Evolutionary conservation across 2,329 filamentous ascomycete genomes (phyloP), one percentile per base, ranked within the genome.

Genomic region (Pestalotiopsis sp.): DNA sequence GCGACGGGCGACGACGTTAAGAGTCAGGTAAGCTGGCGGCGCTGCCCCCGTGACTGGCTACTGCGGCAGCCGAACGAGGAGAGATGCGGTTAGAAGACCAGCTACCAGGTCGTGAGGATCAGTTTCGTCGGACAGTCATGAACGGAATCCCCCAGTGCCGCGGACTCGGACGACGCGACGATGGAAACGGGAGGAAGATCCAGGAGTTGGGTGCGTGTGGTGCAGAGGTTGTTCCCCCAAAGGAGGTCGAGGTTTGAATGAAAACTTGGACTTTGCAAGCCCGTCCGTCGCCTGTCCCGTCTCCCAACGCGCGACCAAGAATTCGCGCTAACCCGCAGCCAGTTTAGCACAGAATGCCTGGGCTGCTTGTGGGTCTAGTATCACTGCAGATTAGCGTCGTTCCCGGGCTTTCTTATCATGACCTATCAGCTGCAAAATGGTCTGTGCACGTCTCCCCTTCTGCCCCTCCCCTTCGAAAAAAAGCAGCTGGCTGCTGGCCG

Each of bases 41-140:
- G 59, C 13, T 61, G 66, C 61, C 62, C 66, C 66, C 61, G 66
- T 67, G 66, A 67, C 61, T 22, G 26, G 24, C 56, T 4, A 35
- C 56, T 26, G 24, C 58, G 13, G 58, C 58, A 35, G 9, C 13
- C 14, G 58, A 35, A 39, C 30, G 30, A 35, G 14, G 58, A 26
- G 17, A 39, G 58, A 61, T 35, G 30, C 14, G 58, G 17, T 61
- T 20, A 10, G 6, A 39, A 61, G 58, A 35, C 26, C 24, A 35
- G n/a, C 58, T 61, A 22, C 58, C 26, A 61, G 58, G 58, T 61
- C 58, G 58, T 35, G 17, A 40, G 30, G 58, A 11, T 35, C 26
- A 61, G 26, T 11, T 35, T 13, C n/a, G 58, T 61, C 58, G 58
- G 13, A 30, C 14, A 38, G 24, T 61, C 58, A 61, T 61, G 58